Evolutionary conservation across 306 rosid species (phyloP).

Genomic region (Dryas alaskensis): DNA sequence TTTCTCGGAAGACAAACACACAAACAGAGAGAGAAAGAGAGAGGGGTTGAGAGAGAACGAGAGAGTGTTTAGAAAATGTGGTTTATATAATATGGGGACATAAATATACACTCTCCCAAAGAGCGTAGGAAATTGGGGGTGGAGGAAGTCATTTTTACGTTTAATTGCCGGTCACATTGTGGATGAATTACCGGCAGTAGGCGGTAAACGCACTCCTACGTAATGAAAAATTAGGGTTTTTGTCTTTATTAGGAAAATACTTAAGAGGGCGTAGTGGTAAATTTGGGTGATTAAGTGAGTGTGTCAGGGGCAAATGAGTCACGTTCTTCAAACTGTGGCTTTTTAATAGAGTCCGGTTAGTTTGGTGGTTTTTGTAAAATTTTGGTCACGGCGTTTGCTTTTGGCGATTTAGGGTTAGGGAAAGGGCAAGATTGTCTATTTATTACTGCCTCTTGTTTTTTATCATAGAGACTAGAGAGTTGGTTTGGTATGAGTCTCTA

Average conservation of each 20-base stretch:
- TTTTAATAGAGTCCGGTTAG: neutral
- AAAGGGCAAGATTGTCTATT: neutral
- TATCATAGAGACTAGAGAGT: too few species aligned
- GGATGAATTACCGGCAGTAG: conserved; percentile 42
- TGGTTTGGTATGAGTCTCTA: conserved; percentile 27
- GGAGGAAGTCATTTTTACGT: conserved; percentile 31
- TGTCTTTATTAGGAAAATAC: conserved; percentile 4
- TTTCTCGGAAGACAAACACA: conserved; percentile 40
- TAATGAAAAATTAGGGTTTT: conserved; percentile 5
- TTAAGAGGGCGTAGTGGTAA: conserved; percentile 10
- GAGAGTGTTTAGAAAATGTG: conserved; percentile 32
- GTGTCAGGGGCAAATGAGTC: conserved; percentile 24
- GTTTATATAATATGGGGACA: conserved; percentile 26
- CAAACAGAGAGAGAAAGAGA: neutral
- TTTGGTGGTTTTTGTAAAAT: conserved; percentile 10
- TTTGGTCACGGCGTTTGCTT: neutral
- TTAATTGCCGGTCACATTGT: conserved; percentile 36
- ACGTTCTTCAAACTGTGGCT: neutral
- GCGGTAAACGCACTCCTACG: conserved; percentile 33
- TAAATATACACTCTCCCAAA: conserved; percentile 12
- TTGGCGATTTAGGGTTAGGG: conserved; percentile 37
- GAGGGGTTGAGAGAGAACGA: neutral
- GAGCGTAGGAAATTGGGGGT: conserved; percentile 16
- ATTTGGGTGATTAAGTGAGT: conserved; percentile 11
- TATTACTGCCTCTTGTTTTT: too few species aligned